Evolutionary conservation across 2,329 filamentous ascomycete species (phyloP).

Genomic region (Beauveria caledonica): DNA sequence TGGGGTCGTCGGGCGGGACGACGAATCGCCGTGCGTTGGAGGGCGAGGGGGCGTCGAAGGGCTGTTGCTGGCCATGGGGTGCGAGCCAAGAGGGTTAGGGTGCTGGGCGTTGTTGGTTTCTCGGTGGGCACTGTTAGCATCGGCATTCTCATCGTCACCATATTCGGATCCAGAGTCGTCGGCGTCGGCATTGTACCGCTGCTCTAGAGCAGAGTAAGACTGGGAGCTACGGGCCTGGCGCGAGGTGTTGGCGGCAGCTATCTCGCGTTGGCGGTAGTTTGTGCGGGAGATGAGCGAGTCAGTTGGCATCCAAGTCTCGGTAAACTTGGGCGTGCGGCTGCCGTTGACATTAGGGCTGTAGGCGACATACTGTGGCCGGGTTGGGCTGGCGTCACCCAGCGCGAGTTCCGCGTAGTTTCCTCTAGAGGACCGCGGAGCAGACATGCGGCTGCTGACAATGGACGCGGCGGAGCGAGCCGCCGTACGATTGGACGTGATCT

Average conservation of each 20-base stretch:
- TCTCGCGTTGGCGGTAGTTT: slow-evolving; percentile 40
- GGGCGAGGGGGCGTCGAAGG: neutral
- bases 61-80: slow-evolving; percentile 29
- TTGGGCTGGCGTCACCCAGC: slow-evolving; percentile 29
- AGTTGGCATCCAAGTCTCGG: slow-evolving; percentile 46
- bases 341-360: slow-evolving; percentile 17
- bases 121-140: slow-evolving; percentile 12
- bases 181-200: slow-evolving; percentile 34
- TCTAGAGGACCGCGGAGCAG: slow-evolving; percentile 30
- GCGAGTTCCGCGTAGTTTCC: slow-evolving; percentile 44
- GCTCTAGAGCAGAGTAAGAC: slow-evolving; percentile 39
- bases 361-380: slow-evolving; percentile 19
- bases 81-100: slow-evolving; percentile 46
- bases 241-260: slow-evolving; percentile 28
- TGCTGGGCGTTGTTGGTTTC: slow-evolving; percentile 24
- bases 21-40: neutral
- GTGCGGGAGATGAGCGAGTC: slow-evolving; percentile 47
- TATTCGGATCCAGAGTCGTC: slow-evolving; percentile 34
- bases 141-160: slow-evolving; percentile 27
- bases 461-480: slow-evolving; percentile 36
- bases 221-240: slow-evolving; percentile 25
- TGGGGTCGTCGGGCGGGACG: neutral
- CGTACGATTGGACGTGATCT: slow-evolving; percentile 36
- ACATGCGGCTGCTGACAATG: slow-evolving; percentile 39
- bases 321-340: slow-evolving; percentile 38